Conservation (phyloP, 441 rosid species). For the Erodium trifolium region DNA sequence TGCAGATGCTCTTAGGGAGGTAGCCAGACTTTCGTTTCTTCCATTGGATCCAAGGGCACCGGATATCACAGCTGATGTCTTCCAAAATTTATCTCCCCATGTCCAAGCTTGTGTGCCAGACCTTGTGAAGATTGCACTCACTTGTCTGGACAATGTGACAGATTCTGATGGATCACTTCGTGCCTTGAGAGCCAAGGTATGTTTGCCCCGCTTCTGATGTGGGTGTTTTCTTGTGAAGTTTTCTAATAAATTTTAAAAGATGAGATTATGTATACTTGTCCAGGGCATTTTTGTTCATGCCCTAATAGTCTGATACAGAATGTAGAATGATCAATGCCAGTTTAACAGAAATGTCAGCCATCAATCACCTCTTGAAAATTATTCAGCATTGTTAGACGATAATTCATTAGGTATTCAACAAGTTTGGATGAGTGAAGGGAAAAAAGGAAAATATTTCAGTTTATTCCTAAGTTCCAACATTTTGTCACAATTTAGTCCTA, state of each 20-base stretch:
- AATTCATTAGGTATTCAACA: neutral
- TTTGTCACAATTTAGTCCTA: neutral
- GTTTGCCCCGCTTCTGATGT: no score
- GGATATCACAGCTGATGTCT: constrained; percentile 37
- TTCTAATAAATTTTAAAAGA: no score
- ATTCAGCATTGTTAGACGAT: neutral
- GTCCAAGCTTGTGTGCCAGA: constrained; percentile 87
- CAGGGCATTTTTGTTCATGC: no score
- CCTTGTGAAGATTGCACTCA: constrained; percentile 67
- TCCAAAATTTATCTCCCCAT: constrained; percentile 66
- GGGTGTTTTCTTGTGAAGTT: no score
- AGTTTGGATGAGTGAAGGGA: neutral
- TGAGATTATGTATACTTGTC: no score
- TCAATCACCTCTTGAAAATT: neutral
- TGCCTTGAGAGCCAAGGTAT: constrained; percentile 85
- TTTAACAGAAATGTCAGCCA: neutral
- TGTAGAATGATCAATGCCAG: neutral
- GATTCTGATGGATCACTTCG: constrained; percentile 88
- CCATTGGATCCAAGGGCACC: constrained; percentile 78
- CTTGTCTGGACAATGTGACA: constrained; percentile 72
- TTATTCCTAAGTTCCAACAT: neutral
- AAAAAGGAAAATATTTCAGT: neutral
- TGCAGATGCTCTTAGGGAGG: constrained; percentile 80
- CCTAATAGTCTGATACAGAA: neutral
- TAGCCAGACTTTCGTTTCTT: constrained; percentile 80